Evolutionary conservation across 805 yeast species (phyloP), one percentile per base, ranked within the genome.

Genomic region (Kodamaea hsintzibuensis): DNA sequence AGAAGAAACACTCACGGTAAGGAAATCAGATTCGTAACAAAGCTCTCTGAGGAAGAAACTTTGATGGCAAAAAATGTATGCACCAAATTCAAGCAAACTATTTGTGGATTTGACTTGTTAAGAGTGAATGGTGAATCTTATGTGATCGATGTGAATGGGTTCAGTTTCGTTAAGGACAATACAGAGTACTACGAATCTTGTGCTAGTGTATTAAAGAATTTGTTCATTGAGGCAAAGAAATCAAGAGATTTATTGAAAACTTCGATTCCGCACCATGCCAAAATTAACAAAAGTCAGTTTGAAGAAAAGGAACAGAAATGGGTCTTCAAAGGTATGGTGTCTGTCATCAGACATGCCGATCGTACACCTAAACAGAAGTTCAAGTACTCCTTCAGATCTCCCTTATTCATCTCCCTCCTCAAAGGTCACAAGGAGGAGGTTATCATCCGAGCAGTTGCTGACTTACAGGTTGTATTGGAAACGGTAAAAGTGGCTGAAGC

Each of bases 361-460:
- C 83, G 99, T 68, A 95, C 99, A 0, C 99, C 99, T 13, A 95
- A 95, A 69, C 99, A 95, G 73, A 95, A 95, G 69, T 90, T 95
- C 76, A 95, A 95, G 68, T 96, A 91, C 71, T 91, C 98, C 0
- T 95, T 95, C 76, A 86, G 87, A 60, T 86, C 96, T 1, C 92
- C 91, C 5, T 79, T 90, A 9, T 95, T 95, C 65, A 84, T 91
- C 44, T 89, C 95, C 0, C 71, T 95, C 53, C 74, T 95, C 60
- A 93, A 93, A 69, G 98, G 98, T 2, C 96, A 95, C 65, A 91
- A 88, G 60, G 97, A 91, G 64, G 99, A 95, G 66, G 97, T 95
- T 17, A 95, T 95, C 52, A 92, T 95, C 50, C 81, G 99, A 60
- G 96, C 93, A 54, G 90, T 86, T 42, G 84, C 88, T 25, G 97